phyloP scores from a whole-genome alignment of 495 filamentous ascomycete species.

The Aspergillus incahuasiensis region DNA sequence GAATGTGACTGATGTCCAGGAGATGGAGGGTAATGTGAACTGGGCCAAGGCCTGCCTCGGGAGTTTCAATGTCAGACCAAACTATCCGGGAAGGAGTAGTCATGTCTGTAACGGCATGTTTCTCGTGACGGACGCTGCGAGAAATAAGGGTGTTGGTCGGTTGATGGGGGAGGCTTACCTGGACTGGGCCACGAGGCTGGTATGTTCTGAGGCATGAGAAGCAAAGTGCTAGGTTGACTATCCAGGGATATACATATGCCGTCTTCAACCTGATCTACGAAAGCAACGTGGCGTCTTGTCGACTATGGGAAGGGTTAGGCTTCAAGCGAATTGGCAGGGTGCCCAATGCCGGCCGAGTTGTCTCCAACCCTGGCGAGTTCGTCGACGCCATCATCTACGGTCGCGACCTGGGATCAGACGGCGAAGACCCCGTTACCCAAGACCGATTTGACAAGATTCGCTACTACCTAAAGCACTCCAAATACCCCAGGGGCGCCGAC shows the following conservation, averaged over 20 bases:
- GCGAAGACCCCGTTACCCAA: slow-evolving; percentile 87
- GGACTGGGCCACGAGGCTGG: slow-evolving; percentile 88
- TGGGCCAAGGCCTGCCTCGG: slow-evolving; percentile 86
- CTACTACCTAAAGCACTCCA: slow-evolving; percentile 91
- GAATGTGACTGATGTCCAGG: slow-evolving; percentile 52
- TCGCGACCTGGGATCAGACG: slow-evolving; percentile 70
- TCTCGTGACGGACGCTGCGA: slow-evolving; percentile 81
- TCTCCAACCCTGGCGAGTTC: slow-evolving; percentile 70
- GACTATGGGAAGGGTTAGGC: slow-evolving; percentile 95
- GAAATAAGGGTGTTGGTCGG: slow-evolving; percentile 85
- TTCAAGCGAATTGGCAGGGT: slow-evolving; percentile 96
- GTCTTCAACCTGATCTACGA: slow-evolving; percentile 99
- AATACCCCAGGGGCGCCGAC: slow-evolving; percentile 90
- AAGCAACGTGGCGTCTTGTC: slow-evolving; percentile 90
- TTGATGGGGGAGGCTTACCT: slow-evolving; percentile 93
- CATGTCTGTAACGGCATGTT: slow-evolving; percentile 97
- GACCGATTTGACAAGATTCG: slow-evolving; percentile 98
- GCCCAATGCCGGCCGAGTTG: slow-evolving; percentile 79
- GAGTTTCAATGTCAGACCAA: slow-evolving; percentile 95
- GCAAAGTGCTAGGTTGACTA: not conserved
- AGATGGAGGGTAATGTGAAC: slow-evolving; percentile 56
- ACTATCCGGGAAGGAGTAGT: slow-evolving; percentile 93
- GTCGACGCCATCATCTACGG: slow-evolving; percentile 98
- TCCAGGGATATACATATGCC: slow-evolving; percentile 83
- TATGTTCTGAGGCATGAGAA: slow-evolving; percentile 29